Evolutionary conservation across 2,329 filamentous ascomycete species (phyloP).

Genomic region (Fusarium veterinarium): DNA sequence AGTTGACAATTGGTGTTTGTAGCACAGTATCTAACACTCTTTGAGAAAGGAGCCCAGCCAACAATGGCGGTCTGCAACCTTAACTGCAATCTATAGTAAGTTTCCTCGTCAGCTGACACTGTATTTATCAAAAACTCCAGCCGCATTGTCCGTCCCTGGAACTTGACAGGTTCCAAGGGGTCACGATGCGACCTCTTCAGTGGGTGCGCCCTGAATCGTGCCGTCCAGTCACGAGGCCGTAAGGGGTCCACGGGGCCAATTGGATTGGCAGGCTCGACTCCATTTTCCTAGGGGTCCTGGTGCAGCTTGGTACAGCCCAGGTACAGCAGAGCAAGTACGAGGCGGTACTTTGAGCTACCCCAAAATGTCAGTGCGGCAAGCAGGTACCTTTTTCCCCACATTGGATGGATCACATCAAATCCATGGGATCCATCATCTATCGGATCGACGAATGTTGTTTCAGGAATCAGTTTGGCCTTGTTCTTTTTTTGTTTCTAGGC

Average conservation of each 20-base stretch:
- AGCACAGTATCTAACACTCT: conserved; percentile 15
- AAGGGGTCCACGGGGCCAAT: conserved; percentile 44
- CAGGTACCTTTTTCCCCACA: conserved; percentile 16
- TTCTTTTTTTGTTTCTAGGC: conserved; percentile 21
- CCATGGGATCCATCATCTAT: conserved; percentile 23
- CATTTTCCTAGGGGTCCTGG: conserved; percentile 23
- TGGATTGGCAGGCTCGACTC: conserved; percentile 37
- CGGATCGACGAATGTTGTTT: conserved; percentile 33
- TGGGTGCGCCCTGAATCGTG: conserved; percentile 29
- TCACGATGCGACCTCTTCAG: conserved; percentile 36
- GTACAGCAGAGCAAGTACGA: conserved; percentile 12
- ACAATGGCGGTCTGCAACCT: conserved; percentile 33
- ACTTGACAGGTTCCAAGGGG: conserved; percentile 31
- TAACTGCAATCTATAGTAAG: conserved; percentile 24
- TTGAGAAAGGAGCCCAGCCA: not conserved
- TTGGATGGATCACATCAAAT: conserved; percentile 26
- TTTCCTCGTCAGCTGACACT: conserved; percentile 28
- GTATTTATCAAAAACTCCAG: conserved; percentile 22
- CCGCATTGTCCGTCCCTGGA: not conserved
- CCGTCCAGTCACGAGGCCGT: conserved; percentile 44
- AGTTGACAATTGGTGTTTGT: conserved; percentile 8
- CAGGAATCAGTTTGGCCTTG: conserved; percentile 8
- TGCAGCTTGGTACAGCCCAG: not conserved
- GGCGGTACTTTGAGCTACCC: conserved; percentile 17
- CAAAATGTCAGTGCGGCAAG: conserved; percentile 11